Conservation (phyloP, 163 green algal genomes). For the Scenedesmus sp. region DNA sequence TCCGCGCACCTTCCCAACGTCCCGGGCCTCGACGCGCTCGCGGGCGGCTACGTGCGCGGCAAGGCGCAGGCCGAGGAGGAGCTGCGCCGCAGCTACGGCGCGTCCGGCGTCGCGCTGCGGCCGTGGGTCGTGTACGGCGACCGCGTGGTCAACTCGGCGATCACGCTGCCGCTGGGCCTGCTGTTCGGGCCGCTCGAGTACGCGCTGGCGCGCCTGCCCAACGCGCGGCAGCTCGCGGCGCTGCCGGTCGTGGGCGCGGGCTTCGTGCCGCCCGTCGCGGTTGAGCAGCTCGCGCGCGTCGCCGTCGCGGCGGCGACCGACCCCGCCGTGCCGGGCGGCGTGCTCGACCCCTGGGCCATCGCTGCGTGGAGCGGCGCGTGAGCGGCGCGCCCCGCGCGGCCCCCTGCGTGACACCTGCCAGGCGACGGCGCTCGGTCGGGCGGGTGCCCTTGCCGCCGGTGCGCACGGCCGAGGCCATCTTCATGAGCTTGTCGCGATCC, state of each 20-base stretch:
- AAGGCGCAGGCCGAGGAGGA: slow-evolving; percentile 83
- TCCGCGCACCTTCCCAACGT: slow-evolving; percentile 76
- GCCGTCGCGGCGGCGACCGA: slow-evolving; percentile 84
- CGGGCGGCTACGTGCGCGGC: slow-evolving; percentile 86
- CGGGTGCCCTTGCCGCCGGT: slow-evolving; percentile 98
- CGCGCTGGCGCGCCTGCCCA: slow-evolving; percentile 63
- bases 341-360: slow-evolving; percentile 84
- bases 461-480: slow-evolving; percentile 87
- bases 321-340: slow-evolving; percentile 62
- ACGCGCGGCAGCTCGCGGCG: slow-evolving; percentile 61
- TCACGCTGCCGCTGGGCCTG: slow-evolving; percentile 76
- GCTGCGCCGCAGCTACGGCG: slow-evolving; percentile 58
- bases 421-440: too few species aligned
- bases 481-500: slow-evolving; percentile 95
- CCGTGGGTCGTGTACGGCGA: slow-evolving; percentile 90
- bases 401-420: too few species aligned
- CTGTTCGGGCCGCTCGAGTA: slow-evolving; percentile 76
- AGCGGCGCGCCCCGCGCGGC: too few species aligned
- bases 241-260: slow-evolving; percentile 75
- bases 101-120: slow-evolving; percentile 75
- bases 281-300: slow-evolving; percentile 76
- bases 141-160: slow-evolving; percentile 55
- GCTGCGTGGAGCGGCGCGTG: slow-evolving; percentile 51
- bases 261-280: slow-evolving; percentile 79
- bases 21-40: slow-evolving; percentile 60